A percentile compares a stretch with the other conserved stretches of the same genome.
Evolutionary conservation across 306 rosid genomes (phyloP).

Genomic region (Ziziphus jujuba): DNA sequence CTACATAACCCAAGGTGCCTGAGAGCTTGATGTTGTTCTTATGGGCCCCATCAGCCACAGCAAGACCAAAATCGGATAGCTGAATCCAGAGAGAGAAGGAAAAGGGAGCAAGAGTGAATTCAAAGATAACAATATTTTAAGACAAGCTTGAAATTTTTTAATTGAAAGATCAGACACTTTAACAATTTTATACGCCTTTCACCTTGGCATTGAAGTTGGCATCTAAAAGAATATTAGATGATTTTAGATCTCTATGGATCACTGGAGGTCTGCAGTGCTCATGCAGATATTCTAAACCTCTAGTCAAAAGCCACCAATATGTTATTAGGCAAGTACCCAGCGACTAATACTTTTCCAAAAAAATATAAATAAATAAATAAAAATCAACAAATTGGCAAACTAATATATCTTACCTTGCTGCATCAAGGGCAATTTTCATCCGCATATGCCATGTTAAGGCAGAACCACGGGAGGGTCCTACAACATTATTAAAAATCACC

Average conservation of each 20-base stretch:
- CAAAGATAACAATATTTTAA: conserved; percentile 8
- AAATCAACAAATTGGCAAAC: conserved; percentile 9
- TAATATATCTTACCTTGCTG: conserved; percentile 66
- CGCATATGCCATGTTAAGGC: conserved; percentile 86
- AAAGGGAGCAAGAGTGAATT: conserved; percentile 17
- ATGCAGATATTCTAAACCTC: conserved; percentile 90
- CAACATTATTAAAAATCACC: neutral
- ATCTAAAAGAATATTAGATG: conserved; percentile 94
- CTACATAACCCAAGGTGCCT: conserved; percentile 90
- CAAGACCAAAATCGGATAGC: conserved; percentile 95
- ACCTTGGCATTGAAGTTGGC: conserved; percentile 95
- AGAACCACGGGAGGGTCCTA: conserved; percentile 84
- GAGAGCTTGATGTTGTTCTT: conserved; percentile 82
- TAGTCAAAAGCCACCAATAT: conserved; percentile 43
- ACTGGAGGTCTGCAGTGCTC: conserved; percentile 82
- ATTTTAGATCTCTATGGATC: conserved; percentile 94
- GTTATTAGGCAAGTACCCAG: conserved; percentile 20
- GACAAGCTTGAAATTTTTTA: neutral
- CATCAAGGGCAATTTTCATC: conserved; percentile 93
- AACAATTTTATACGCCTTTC: conserved; percentile 13
- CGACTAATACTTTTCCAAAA: neutral
- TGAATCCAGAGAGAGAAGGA: conserved; percentile 47
- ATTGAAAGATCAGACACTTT: conserved; percentile 7
- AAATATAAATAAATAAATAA: conserved; percentile 2
- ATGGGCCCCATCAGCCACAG: conserved; percentile 77